Percentiles rank a stretch among this genome's conserved stretches.
Conservation (phyloP, 768 basidiomycete species). For the Phlebiopsis gigantea region DNA sequence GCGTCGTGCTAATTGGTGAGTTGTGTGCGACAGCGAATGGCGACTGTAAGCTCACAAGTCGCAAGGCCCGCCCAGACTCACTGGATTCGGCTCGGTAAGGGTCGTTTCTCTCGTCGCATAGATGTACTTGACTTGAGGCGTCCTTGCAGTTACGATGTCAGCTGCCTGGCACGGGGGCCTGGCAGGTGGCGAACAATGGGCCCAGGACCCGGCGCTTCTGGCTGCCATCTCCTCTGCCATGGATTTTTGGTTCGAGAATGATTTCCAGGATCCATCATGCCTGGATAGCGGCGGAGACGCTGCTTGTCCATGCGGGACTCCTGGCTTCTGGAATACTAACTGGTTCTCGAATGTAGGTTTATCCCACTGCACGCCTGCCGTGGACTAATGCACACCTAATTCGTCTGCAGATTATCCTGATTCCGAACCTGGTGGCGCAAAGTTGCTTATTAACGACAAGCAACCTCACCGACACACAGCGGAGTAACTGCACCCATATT, state of each 20-base stretch:
- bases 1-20: conserved; percentile 65
- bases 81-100: conserved; percentile 42
- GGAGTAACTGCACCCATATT: conserved; percentile 43
- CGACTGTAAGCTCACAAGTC: neutral
- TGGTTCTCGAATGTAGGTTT: conserved; percentile 54
- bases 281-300: conserved; percentile 48
- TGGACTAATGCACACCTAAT: neutral
- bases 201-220: conserved; percentile 35
- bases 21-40: conserved; percentile 14
- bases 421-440: conserved; percentile 53
- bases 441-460: conserved; percentile 50
- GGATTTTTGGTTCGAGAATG: conserved; percentile 59
- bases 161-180: conserved; percentile 52
- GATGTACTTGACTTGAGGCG: neutral
- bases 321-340: conserved; percentile 55
- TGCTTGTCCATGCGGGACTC: conserved; percentile 51
- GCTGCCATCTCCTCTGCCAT: conserved; percentile 44
- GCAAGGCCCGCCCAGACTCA: conserved; percentile 21
- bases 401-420: conserved; percentile 45
- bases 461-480: conserved; percentile 37
- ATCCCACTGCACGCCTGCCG: neutral
- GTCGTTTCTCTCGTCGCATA: neutral
- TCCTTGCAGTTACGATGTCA: conserved; percentile 43
- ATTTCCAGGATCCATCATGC: conserved; percentile 50
- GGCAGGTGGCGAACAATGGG: conserved; percentile 34